These are phyloP conservation scores for Blastobotrys peoriensis DNA, from an alignment of 805 yeast species.

Conservation along the genomic window DNA sequence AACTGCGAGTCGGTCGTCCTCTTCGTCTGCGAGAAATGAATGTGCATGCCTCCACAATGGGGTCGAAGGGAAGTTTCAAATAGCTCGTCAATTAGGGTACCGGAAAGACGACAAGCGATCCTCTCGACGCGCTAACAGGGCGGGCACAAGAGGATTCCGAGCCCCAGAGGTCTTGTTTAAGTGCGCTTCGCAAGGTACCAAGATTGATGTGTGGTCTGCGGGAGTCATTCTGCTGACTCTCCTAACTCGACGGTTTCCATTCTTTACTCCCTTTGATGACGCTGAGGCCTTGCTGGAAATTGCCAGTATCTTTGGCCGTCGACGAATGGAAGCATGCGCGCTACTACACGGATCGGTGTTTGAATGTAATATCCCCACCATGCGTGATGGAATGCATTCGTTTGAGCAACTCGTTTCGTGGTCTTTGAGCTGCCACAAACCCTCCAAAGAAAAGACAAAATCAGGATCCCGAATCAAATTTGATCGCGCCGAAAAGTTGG, in stretches of 20 bases:
- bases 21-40: background rate
- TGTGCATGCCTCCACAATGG: slow-evolving; percentile 16
- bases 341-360: slow-evolving; percentile 82
- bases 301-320: slow-evolving; percentile 71
- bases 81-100: slow-evolving; percentile 51
- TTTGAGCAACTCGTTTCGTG: slow-evolving; percentile 37
- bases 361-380: slow-evolving; percentile 54
- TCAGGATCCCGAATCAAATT: background rate
- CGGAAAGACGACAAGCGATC: slow-evolving; percentile 84
- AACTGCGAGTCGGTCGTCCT: background rate
- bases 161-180: slow-evolving; percentile 90
- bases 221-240: slow-evolving; percentile 82
- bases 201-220: slow-evolving; percentile 88
- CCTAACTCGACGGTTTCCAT: slow-evolving; percentile 76
- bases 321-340: slow-evolving; percentile 69
- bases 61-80: slow-evolving; percentile 13
- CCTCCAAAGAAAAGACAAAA: slow-evolving; percentile 1
- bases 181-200: slow-evolving; percentile 75
- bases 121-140: slow-evolving; percentile 90
- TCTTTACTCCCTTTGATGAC: slow-evolving; percentile 91
- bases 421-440: slow-evolving; percentile 10
- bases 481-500: slow-evolving; percentile 19
- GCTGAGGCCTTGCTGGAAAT: slow-evolving; percentile 85
- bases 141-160: slow-evolving; percentile 92
- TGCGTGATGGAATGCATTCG: slow-evolving; percentile 39